Conservation (phyloP, 495 filamentous ascomycete genomes). For the Hypoxylon crocopeplum region DNA sequence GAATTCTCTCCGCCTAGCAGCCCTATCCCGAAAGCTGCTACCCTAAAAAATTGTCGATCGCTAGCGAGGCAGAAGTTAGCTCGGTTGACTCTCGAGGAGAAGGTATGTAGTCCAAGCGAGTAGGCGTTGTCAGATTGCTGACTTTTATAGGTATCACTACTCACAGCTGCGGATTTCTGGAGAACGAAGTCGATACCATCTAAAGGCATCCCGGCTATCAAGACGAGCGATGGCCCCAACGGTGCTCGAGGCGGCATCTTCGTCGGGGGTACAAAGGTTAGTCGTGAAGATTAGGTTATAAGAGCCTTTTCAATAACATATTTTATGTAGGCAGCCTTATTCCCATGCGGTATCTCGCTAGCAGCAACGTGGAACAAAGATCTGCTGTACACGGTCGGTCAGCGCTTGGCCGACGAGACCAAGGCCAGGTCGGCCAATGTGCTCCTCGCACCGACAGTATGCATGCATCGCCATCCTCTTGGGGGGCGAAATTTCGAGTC, state of each 20-base stretch:
- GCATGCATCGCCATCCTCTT: constrained; percentile 81
- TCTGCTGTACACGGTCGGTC: constrained; percentile 70
- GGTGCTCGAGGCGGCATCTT: constrained; percentile 77
- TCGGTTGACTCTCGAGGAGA: constrained; percentile 59
- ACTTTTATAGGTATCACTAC: constrained; percentile 59
- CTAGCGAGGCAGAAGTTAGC: constrained; percentile 51
- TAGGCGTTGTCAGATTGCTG: constrained; percentile 21
- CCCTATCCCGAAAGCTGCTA: constrained; percentile 43
- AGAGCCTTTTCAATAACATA: constrained; percentile 26
- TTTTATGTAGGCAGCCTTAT: constrained; percentile 68
- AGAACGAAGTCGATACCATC: constrained; percentile 71
- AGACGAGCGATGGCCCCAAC: constrained; percentile 80
- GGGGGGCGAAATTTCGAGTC: constrained; percentile 88
- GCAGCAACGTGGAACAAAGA: constrained; percentile 81
- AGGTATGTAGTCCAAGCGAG: constrained; percentile 45
- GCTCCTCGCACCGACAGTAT: constrained; percentile 80
- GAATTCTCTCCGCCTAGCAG: constrained; percentile 59
- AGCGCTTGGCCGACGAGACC: constrained; percentile 73
- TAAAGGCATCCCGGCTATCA: constrained; percentile 73
- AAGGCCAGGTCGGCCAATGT: constrained; percentile 76
- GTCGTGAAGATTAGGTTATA: constrained; percentile 12
- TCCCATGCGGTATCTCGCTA: constrained; percentile 77
- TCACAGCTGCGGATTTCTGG: constrained; percentile 79
- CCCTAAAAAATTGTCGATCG: constrained; percentile 42
- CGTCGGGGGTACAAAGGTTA: constrained; percentile 66